Evolutionary conservation across 139 green algal genomes (phyloP), one percentile per base, ranked within the genome.

Genomic region (Deuterostichococcus epilithicus): DNA sequence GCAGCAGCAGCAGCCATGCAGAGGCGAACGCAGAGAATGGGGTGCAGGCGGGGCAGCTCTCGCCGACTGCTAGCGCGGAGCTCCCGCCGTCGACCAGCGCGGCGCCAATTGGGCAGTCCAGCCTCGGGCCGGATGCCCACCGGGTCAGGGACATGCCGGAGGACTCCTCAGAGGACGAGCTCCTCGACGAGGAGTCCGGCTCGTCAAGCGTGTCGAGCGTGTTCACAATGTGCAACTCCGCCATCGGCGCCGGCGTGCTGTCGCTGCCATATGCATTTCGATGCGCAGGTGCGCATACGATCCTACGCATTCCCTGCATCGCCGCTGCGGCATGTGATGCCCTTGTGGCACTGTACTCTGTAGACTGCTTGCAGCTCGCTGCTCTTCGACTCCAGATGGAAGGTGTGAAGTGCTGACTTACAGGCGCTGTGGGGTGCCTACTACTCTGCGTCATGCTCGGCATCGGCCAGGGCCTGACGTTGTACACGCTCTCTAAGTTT

Each of bases 251-350:
- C 3, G 90, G 90, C 0, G 88, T 95, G 38, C 79, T 95, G 47
- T 88, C 84, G 0, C 73, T 95, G n/a, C 90, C 90, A 0, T 93
- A 87, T 70, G 90, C 90, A 0, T 95, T 95, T 58, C 73, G 77
- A 0, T 84, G 81, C 3, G 86, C 88, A 60, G 86, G 84, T 86
- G 32, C 15, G 8, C 23, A 52, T 52, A 52, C 13, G 42, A 13
- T 13, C 42, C 10, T 52, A 8, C 13, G 42, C 42, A 8, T 52
- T 13, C 42, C 10, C n/a, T n/a, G n/a, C n/a, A n/a, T n/a, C n/a
- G n/a, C n/a, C n/a, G n/a, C n/a, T n/a, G n/a, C n/a, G n/a, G n/a
- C n/a, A n/a, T n/a, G n/a, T n/a, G n/a, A n/a, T n/a, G n/a, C n/a
- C n/a, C n/a, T n/a, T n/a, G n/a, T n/a, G n/a, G n/a, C n/a, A n/a